A percentile compares a stretch with the other conserved stretches of the same genome.
phyloP scores from a whole-genome alignment of 768 basidiomycete genomes.

The Leccinellum rugosiceps region DNA sequence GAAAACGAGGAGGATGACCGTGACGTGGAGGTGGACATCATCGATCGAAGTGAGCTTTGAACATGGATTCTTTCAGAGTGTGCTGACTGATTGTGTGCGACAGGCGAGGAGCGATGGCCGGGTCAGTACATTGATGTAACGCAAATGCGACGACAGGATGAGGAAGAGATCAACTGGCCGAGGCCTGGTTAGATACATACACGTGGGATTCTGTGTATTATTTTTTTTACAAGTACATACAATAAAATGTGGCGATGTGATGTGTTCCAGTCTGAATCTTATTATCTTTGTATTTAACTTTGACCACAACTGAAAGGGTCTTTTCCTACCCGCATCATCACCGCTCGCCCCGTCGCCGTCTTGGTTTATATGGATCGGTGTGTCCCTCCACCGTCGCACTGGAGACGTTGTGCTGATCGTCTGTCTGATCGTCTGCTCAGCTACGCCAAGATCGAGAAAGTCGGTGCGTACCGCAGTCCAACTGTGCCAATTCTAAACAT shows the following conservation, averaged over 20 bases:
- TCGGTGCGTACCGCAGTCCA: conserved; percentile 64
- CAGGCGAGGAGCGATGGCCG: conserved; percentile 71
- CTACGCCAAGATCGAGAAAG: conserved; percentile 97
- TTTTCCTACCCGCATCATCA: conserved; percentile 6
- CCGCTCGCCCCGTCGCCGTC: neutral
- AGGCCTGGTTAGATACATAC: conserved; percentile 50
- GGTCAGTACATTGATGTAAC: conserved; percentile 77
- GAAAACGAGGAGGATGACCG: conserved; percentile 57
- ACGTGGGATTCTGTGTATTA: neutral
- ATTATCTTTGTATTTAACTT: conserved; percentile 16
- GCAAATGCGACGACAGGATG: conserved; percentile 50
- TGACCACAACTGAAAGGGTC: neutral
- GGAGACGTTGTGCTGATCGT: conserved; percentile 15
- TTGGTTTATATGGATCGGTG: conserved; percentile 33
- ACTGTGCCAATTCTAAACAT: conserved; percentile 1
- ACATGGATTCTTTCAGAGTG: neutral
- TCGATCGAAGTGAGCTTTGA: conserved; percentile 65
- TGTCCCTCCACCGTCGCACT: conserved; percentile 11
- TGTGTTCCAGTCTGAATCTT: conserved; percentile 2
- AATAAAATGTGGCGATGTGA: conserved; percentile 14
- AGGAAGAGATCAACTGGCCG: conserved; percentile 68
- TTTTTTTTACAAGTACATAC: neutral
- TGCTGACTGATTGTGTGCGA: conserved; percentile 9
- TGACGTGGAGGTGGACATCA: conserved; percentile 50
- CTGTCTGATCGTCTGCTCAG: conserved; percentile 41